Conservation (phyloP, 345 rosid genomes). For the Nasturtium officinale region DNA sequence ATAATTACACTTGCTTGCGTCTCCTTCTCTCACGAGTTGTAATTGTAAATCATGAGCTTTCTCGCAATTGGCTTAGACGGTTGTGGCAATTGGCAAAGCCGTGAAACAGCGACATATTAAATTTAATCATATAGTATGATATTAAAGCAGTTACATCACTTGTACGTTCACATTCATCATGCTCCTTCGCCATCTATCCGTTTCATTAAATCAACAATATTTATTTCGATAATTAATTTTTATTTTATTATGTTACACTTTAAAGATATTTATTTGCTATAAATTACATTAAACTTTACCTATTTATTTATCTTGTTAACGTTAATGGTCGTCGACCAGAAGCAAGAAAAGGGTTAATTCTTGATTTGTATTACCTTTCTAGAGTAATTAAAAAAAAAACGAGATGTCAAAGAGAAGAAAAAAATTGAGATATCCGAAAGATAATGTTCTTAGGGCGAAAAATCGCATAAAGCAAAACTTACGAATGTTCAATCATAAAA, state of each 20-base stretch:
- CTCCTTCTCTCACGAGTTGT: constrained; percentile 17
- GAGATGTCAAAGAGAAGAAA: constrained; percentile 25
- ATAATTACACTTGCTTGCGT: neutral
- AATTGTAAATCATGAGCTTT: constrained; percentile 23
- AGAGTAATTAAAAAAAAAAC: neutral
- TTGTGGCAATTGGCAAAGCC: constrained; percentile 30
- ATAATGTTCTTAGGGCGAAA: constrained; percentile 23
- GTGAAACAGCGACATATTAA: constrained; percentile 38
- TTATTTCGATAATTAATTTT: neutral
- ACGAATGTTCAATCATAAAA: constrained; percentile 30
- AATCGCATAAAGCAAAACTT: constrained; percentile 24
- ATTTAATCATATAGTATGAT: constrained; percentile 30
- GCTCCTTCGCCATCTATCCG: constrained; percentile 36
- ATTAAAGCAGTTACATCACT: constrained; percentile 34
- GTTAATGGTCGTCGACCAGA: constrained; percentile 34
- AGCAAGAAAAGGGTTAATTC: constrained; percentile 19
- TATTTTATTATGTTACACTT: neutral
- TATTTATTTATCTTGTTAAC: constrained; percentile 3
- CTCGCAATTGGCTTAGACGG: constrained; percentile 36
- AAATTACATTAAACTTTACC: neutral
- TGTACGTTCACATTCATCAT: constrained; percentile 43
- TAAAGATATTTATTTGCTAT: neutral
- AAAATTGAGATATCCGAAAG: constrained; percentile 17
- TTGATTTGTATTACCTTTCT: constrained; percentile 24
- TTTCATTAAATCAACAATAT: constrained; percentile 28